Evolutionary conservation across 768 basidiomycete species (phyloP), one percentile per base, ranked within the genome.

Genomic region (Podaxis carcinomalis): DNA sequence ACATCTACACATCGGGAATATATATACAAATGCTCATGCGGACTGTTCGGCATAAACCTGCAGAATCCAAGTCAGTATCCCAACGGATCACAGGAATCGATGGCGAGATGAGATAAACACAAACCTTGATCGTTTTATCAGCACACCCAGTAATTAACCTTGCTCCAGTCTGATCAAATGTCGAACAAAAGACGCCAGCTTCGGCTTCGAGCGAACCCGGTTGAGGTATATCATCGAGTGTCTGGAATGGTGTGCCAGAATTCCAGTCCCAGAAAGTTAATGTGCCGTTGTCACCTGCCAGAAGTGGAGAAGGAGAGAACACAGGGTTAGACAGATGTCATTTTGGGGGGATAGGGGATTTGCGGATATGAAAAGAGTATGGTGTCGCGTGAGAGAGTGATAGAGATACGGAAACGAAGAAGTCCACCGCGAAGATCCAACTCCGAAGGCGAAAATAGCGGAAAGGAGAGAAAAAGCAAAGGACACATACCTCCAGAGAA

Each of bases 141-240:
- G 97, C 97, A 3, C 95, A 91, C 39, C 97, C 97, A 14, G 95
- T 97, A 66, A 95, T 94, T 61, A 99, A 72, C 61, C 96, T 81
- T 36, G 95, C 95, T 1, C 97, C 97, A 1, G 96, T 98, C 72
- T 88, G 81, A 73, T 98, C 97, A 74, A 98, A 99, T 14, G 93
- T 95, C 14, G 95, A 97, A 70, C 93, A 96, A 79, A 97, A 98
- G 10, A 97, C 85, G 59, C 96, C 96, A 0, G 96, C 88, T 74
- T 99, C 97, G 0, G 96, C 96, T 69, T 99, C 96, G 37, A 99
- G 83, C 36, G 93, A 95, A n/a, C 97, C 97, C 0, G 96, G 95
- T 69, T 98, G 97, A 0, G 95, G 95, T 2, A 95, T 82, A 69
- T 98, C 95, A 54, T 95, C 91, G 76, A 95, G 72, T 59, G 92